These are phyloP conservation scores for Ganoderma multipileum DNA, from an alignment of 1,284 basidiomycete species.

Conservation along the genomic window DNA sequence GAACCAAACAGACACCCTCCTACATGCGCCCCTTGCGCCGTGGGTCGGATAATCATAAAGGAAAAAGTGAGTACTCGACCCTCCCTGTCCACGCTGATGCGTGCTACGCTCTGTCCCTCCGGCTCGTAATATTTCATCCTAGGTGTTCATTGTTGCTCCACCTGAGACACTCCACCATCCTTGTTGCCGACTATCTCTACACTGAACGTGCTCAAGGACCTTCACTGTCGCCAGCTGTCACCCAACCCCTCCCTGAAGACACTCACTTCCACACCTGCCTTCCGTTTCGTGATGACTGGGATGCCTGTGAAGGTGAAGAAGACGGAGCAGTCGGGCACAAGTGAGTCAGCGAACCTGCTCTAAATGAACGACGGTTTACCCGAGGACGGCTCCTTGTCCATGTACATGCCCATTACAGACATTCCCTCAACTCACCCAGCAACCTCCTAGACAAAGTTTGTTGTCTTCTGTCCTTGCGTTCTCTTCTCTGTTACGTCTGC, in stretches of 20 bases:
- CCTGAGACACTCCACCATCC: constrained; percentile 78
- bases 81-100: background rate
- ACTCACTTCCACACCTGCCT: constrained; percentile 28
- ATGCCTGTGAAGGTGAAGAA: constrained; percentile 43
- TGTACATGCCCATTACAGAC: constrained; percentile 79
- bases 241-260: constrained; percentile 23
- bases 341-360: constrained; percentile 62
- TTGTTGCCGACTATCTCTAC: constrained; percentile 48
- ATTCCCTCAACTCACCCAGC: constrained; percentile 76
- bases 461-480: constrained; percentile 24
- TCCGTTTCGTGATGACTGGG: constrained; percentile 49
- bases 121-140: constrained; percentile 7
- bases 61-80: constrained; percentile 64
- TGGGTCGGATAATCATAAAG: constrained; percentile 77
- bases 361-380: constrained; percentile 40
- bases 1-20: too few relatives aligned
- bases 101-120: background rate
- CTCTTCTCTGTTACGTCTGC: constrained; percentile 6
- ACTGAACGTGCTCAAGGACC: constrained; percentile 35
- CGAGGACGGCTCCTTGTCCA: constrained; percentile 45
- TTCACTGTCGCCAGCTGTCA: constrained; percentile 20
- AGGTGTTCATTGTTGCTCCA: constrained; percentile 83
- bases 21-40: too few relatives aligned
- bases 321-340: constrained; percentile 52
- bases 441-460: constrained; percentile 77